Percentiles rank a stretch among this genome's conserved stretches.
These are phyloP conservation scores for Pisolithus microcarpus DNA, from an alignment of 768 basidiomycete genomes.

Conservation along the genomic window DNA sequence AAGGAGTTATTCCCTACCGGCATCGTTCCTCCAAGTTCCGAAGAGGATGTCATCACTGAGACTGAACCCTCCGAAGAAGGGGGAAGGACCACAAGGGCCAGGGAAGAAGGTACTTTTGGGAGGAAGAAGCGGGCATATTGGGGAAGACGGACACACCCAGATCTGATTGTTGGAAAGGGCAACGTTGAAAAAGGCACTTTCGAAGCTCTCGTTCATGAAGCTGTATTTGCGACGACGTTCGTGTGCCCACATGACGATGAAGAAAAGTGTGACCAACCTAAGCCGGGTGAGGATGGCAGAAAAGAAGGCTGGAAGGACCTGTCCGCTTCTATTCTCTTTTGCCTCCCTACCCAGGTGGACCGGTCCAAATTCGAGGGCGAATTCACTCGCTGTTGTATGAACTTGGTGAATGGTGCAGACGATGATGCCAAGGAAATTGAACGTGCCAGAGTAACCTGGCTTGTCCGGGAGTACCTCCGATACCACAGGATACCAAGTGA, in stretches of 20 bases:
- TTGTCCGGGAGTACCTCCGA: constrained; percentile 57
- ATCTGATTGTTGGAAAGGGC: constrained; percentile 40
- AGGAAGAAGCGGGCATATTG: constrained; percentile 68
- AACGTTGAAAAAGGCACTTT: constrained; percentile 58
- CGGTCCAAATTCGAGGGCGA: constrained; percentile 60
- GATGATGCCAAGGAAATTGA: constrained; percentile 32
- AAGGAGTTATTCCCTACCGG: constrained; percentile 70
- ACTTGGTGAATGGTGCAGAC: constrained; percentile 52
- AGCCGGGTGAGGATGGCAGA: constrained; percentile 14
- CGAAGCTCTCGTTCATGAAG: constrained; percentile 77
- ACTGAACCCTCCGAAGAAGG: constrained; percentile 22
- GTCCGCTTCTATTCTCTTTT: constrained; percentile 52
- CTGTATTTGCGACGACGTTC: constrained; percentile 72
- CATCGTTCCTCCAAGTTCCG: constrained; percentile 47
- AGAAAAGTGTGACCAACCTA: constrained; percentile 11
- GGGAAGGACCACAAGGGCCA: constrained; percentile 26
- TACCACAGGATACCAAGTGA: constrained; percentile 52
- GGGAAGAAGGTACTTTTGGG: constrained; percentile 24
- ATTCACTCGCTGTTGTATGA: constrained; percentile 57
- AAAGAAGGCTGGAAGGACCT: constrained; percentile 53
- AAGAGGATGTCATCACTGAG: constrained; percentile 35
- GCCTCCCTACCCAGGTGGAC: constrained; percentile 51
- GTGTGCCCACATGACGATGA: constrained; percentile 13
- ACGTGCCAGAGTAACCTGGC: constrained; percentile 50
- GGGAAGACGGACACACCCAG: constrained; percentile 71